phyloP scores from a whole-genome alignment of 345 rosid genomes.

The Combretum micranthum region DNA sequence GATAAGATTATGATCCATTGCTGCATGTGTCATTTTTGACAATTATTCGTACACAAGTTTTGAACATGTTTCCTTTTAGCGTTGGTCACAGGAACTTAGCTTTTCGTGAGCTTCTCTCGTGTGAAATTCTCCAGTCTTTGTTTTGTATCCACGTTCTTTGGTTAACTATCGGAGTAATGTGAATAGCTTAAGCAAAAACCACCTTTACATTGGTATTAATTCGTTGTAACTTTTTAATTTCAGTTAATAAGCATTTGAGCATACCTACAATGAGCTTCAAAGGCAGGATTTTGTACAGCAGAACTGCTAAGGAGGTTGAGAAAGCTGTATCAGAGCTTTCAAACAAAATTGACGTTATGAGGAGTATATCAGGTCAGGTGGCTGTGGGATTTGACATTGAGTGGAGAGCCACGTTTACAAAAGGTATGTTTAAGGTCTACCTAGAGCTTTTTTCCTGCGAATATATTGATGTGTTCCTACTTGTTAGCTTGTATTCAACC shows the following conservation, averaged over 20 bases:
- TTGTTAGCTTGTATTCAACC: too few species aligned
- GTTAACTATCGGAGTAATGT: too few species aligned
- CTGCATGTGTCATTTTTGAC: too few species aligned
- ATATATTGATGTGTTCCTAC: not conserved
- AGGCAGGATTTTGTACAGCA: constrained; percentile 52
- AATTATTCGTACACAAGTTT: too few species aligned
- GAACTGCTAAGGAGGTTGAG: constrained; percentile 50
- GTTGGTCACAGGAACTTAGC: too few species aligned
- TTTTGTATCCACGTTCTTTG: too few species aligned
- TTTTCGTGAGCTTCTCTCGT: too few species aligned
- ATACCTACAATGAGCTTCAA: constrained; percentile 58
- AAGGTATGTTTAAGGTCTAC: constrained; percentile 28
- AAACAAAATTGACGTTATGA: constrained; percentile 35
- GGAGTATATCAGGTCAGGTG: constrained; percentile 29
- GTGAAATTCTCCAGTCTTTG: too few species aligned
- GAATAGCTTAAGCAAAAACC: too few species aligned
- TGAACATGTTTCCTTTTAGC: too few species aligned
- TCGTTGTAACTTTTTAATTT: not conserved
- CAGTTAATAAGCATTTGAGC: constrained; percentile 34
- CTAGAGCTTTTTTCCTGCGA: not conserved
- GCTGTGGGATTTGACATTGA: constrained; percentile 71
- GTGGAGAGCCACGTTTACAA: constrained; percentile 60
- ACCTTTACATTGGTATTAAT: too few species aligned
- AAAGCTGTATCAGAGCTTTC: constrained; percentile 50
- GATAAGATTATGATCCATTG: too few species aligned